These are phyloP conservation scores for Candida loeiensis DNA, from an alignment of 805 yeast genomes.

Conservation along the genomic window DNA sequence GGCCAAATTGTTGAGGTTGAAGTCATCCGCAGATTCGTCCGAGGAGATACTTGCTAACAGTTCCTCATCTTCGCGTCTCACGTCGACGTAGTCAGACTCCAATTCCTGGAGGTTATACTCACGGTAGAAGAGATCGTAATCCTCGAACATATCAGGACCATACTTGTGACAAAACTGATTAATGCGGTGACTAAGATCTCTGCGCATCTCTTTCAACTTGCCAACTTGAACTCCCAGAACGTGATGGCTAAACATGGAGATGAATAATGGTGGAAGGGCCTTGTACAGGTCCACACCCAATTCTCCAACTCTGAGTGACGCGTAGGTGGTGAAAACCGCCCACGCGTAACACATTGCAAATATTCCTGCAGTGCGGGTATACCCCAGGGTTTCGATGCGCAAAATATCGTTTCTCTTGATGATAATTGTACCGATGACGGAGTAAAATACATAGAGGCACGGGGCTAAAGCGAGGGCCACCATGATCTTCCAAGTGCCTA, in stretches of 20 bases:
- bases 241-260: slow-evolving; percentile 29
- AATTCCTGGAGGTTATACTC: slow-evolving; percentile 16
- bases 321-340: slow-evolving; percentile 39
- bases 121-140: slow-evolving; percentile 31
- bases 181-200: slow-evolving; percentile 26
- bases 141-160: slow-evolving; percentile 39
- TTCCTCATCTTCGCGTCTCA: background rate
- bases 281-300: slow-evolving; percentile 41
- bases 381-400: slow-evolving; percentile 9
- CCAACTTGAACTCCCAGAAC: slow-evolving; percentile 30
- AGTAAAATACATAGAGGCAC: slow-evolving; percentile 36
- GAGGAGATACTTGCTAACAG: slow-evolving; percentile 1
- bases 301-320: slow-evolving; percentile 40
- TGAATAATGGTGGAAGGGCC: slow-evolving; percentile 35
- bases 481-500: slow-evolving; percentile 42
- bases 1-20: slow-evolving; percentile 20
- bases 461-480: slow-evolving; percentile 43
- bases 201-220: slow-evolving; percentile 26
- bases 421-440: slow-evolving; percentile 29
- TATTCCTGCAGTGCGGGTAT: slow-evolving; percentile 15
- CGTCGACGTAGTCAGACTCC: slow-evolving; percentile 6
- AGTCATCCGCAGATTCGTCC: slow-evolving; percentile 8
- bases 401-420: slow-evolving; percentile 15
- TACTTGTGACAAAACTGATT: slow-evolving; percentile 33
- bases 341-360: slow-evolving; percentile 32